These are phyloP conservation scores for Leptographium galeiforme DNA, from an alignment of 2,329 filamentous ascomycete species.

Conservation along the genomic window DNA sequence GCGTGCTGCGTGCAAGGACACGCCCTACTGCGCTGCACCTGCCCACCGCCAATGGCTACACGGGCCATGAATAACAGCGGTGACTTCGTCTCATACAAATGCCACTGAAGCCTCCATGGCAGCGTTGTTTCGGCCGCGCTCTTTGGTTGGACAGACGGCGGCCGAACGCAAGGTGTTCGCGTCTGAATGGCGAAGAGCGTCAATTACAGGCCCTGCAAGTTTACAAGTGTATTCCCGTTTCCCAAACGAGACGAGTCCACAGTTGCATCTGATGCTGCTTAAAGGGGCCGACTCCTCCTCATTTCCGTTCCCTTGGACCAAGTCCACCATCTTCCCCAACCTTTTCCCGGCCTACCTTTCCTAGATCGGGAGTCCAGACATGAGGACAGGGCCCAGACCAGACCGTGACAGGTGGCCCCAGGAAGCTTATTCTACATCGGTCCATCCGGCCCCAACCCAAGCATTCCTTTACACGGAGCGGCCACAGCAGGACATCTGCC, in stretches of 20 bases:
- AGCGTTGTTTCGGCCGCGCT: background rate
- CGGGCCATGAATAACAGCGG: background rate
- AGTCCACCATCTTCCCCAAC: background rate
- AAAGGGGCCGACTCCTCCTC: slow-evolving; percentile 8
- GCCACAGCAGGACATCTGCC: background rate
- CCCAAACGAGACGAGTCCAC: background rate
- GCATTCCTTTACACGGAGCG: background rate
- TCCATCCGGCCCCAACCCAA: background rate
- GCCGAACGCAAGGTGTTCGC: slow-evolving; percentile 5
- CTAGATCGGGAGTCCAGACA: slow-evolving; percentile 2
- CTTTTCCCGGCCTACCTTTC: slow-evolving; percentile 2
- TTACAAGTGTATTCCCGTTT: background rate
- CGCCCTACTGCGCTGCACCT: background rate
- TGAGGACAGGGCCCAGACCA: slow-evolving; percentile 1
- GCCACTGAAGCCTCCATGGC: background rate
- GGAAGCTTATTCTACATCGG: background rate
- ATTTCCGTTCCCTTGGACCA: background rate
- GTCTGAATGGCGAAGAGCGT: slow-evolving; percentile 8
- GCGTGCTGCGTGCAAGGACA: background rate
- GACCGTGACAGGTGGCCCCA: background rate
- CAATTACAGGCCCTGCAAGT: slow-evolving; percentile 9
- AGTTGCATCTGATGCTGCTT: slow-evolving; percentile 5
- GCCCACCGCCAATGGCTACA: background rate
- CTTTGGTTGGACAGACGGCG: background rate
- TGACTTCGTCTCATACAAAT: background rate